A percentile compares a stretch with the other conserved stretches of the same genome.
Evolutionary conservation across 129 eudicot genomes (phyloP).

Genomic region (sunflower (Helianthus annuus)): DNA sequence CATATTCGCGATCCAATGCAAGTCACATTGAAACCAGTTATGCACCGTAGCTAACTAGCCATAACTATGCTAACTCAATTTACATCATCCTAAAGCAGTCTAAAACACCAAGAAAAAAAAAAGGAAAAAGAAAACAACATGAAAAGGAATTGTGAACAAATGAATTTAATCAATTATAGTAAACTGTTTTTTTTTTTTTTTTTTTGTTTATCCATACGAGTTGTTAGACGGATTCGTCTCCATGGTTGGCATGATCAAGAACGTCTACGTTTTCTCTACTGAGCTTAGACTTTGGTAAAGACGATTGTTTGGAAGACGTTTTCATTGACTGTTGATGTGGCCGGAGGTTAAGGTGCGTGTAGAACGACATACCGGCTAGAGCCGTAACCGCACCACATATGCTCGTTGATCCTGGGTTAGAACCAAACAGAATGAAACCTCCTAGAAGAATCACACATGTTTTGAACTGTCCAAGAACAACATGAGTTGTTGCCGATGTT

Average conservation of each 20-base stretch:
- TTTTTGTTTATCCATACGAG: background rate
- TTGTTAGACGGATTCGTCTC: constrained; percentile 59
- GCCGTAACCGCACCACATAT: constrained; percentile 81
- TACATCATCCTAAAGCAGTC: constrained; percentile 29
- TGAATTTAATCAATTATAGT: constrained; percentile 31
- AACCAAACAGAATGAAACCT: constrained; percentile 81
- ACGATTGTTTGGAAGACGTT: constrained; percentile 51
- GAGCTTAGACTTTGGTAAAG: constrained; percentile 80
- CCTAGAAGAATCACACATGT: constrained; percentile 94
- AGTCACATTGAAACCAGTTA: constrained; percentile 1
- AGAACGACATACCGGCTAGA: constrained; percentile 79
- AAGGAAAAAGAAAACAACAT: background rate
- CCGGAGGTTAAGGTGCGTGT: constrained; percentile 73
- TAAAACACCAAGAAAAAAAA: constrained; percentile 17
- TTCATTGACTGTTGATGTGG: constrained; percentile 50
- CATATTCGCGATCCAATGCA: background rate
- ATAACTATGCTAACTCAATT: constrained; percentile 21
- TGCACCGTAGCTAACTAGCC: constrained; percentile 1
- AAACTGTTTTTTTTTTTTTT: background rate
- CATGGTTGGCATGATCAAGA: constrained; percentile 39
- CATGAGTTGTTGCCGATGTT: constrained; percentile 94
- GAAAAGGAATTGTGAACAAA: constrained; percentile 19
- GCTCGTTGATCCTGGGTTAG: constrained; percentile 85
- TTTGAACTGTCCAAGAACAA: constrained; percentile 95
- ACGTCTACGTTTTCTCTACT: constrained; percentile 68